Base-by-base conservation (phyloP, 108 stramenopile species). In the Skeletonema menzelii region DNA sequence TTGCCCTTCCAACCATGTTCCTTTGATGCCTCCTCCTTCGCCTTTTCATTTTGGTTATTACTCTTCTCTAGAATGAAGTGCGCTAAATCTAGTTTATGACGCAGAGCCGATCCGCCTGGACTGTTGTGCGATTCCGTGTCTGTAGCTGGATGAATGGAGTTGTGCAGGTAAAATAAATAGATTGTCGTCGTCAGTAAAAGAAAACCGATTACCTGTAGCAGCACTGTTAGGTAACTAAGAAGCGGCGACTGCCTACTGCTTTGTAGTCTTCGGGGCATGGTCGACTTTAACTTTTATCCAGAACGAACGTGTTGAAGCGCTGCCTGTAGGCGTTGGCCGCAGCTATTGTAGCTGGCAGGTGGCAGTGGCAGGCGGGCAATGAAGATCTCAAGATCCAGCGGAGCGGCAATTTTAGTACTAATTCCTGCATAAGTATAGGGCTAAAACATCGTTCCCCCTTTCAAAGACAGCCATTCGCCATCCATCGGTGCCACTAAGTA, bases 11-110 rank as follows among this genome's bases (percentile, higher is more conserved):
- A 77, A 46, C 60, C 63, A 6, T 69, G 69, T 22, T 27, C 17
- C 30, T 59, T 35, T 32, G 64, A 28, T 14, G 70, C 77, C 46
- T 78, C 77, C 65, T 22, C 15, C 34, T 37, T 59, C 14, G 64
- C 70, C 47, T 67, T 28, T 22, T 65, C 58, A n/a, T 46, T 30
- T 38, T 71, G 47, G 13, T 2, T 35, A 1, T 78, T 59, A 30
- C 59, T 49, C 63, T 67, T 78, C 19, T 71, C 28, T 32, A 78
- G 35, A 4, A 78, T 37, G 53, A 56, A 78, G 40, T 78, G 5
- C 6, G 77, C 77, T 40, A 78, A 35, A 26, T 78, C 77, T 49
- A 78, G 56, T 71, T 78, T 78, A 53, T 78, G 77, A 15, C 59
- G 70, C 12, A 72, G 27, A 13, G 77, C 77, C 22, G 65, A 60